Base-by-base conservation (phyloP, 1,139 yeast species). In the Taphrina wiesneri region DNA sequence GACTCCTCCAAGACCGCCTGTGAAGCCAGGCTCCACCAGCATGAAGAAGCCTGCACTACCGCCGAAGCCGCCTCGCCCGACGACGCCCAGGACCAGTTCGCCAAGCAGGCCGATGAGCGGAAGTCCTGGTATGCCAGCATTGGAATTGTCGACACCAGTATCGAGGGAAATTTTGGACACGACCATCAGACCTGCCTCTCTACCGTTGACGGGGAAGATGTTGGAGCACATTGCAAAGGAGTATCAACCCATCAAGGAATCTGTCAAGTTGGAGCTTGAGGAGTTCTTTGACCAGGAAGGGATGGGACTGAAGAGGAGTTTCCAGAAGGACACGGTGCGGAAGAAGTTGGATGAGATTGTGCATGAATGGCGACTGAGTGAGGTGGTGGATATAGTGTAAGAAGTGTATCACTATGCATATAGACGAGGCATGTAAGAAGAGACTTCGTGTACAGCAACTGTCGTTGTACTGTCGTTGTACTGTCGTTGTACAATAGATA, bases 221-320 rank as follows among this genome's bases (percentile, higher is more conserved):
- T 30, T 60, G 28, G 57, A 51, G 13, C 43, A 47, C 7, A 43
- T 60, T 43, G 52, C 51, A 6, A 11, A 19, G 25, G 64, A 53
- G 30, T 60, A 60, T 30, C 41, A 39, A 19, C 64, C 64, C 15
- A 41, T 53, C 28, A 28, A 41, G 49, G 39, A 39, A 13, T 9
- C 47, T 2, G 64, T 60, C 39, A 45, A 34, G 19, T 36, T 23
- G 13, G 64, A 60, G 41, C 30, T 60, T 11, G 57, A 60, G 30
- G 51, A 49, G 32, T 60, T 60, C n/a, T 60, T 60, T 21, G 57
- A 60, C 23, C 56, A 39, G 23, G 64, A 60, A 30, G 64, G 51
- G 2, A 17, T 23, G 34, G 64, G 64, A 26, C 39, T 60, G 34
- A 28, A 41, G 41, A 25, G 51, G 32, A 34, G 57, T 11, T 60